Conservation (phyloP, 371 early-diverging fungal genomes). For the Mortierella sp. region DNA sequence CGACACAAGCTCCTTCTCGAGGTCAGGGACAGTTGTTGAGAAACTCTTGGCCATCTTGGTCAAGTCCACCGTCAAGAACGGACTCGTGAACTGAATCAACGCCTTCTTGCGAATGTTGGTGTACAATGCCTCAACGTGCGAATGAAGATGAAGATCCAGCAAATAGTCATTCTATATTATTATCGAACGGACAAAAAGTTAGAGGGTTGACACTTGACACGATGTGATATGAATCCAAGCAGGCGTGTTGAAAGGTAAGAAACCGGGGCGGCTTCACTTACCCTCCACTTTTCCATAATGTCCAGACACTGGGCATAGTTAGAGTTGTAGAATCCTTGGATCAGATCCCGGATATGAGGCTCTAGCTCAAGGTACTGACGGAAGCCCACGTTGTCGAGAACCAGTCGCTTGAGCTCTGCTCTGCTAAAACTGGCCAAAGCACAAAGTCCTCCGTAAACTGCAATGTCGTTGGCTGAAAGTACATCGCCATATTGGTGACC, state of each 20-base stretch:
- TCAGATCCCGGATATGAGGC: constrained; percentile 76
- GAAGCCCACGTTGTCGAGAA: constrained; percentile 79
- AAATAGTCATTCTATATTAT: constrained; percentile 65
- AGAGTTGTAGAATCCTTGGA: constrained; percentile 78
- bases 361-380: constrained; percentile 84
- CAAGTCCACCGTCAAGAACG: constrained; percentile 84
- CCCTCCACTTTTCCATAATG: constrained; percentile 67
- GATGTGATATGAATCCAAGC: no score
- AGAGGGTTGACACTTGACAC: neutral
- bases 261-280: no score
- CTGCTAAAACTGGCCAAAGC: constrained; percentile 84
- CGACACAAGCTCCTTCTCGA: constrained; percentile 77
- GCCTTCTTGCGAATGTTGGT: constrained; percentile 80
- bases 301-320: constrained; percentile 79
- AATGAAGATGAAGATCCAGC: constrained; percentile 79
- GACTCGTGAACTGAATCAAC: constrained; percentile 83
- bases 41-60: constrained; percentile 82
- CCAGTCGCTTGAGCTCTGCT: constrained; percentile 69
- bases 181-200: neutral
- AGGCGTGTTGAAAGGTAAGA: no score
- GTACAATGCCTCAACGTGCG: constrained; percentile 73
- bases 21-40: constrained; percentile 60
- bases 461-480: constrained; percentile 84
- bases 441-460: constrained; percentile 83
- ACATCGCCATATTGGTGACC: constrained; percentile 58